phyloP scores from a whole-genome alignment of 306 rosid species.

The Rosa lucieae region DNA sequence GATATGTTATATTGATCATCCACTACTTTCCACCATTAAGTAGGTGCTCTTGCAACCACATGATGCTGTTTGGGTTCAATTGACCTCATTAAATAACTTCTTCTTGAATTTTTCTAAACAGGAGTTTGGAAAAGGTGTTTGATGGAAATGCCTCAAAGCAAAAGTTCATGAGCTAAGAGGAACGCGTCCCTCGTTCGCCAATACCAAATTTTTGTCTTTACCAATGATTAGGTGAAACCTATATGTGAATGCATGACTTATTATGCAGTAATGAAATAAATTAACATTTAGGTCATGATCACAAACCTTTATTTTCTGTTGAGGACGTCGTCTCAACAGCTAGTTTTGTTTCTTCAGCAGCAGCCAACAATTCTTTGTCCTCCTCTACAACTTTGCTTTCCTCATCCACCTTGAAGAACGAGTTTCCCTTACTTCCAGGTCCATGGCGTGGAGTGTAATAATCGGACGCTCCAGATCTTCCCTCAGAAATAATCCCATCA shows the following conservation, averaged over 20 bases:
- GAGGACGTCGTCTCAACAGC: neutral
- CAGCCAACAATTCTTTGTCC: conserved; percentile 2
- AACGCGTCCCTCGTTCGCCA: neutral
- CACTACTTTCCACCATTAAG: neutral
- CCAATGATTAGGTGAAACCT: neutral
- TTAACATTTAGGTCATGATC: neutral
- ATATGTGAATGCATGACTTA: neutral
- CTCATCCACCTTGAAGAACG: conserved; percentile 6
- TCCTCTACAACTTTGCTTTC: neutral
- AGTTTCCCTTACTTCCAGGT: conserved; percentile 21
- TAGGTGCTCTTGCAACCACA: neutral
- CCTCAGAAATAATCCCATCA: conserved; percentile 32
- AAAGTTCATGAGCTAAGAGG: neutral
- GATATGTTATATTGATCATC: neutral
- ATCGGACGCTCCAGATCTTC: conserved; percentile 33
- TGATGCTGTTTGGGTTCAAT: neutral
- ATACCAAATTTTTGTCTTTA: neutral
- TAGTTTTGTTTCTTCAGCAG: conserved; percentile 1
- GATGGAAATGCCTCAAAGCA: neutral
- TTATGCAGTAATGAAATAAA: neutral
- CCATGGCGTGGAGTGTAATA: conserved; percentile 33
- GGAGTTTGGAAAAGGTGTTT: neutral
- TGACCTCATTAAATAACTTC: neutral
- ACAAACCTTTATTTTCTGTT: neutral
- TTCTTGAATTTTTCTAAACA: neutral